Evolutionary conservation across 495 filamentous ascomycete genomes (phyloP).

Genomic region (Penicillium lividum): DNA sequence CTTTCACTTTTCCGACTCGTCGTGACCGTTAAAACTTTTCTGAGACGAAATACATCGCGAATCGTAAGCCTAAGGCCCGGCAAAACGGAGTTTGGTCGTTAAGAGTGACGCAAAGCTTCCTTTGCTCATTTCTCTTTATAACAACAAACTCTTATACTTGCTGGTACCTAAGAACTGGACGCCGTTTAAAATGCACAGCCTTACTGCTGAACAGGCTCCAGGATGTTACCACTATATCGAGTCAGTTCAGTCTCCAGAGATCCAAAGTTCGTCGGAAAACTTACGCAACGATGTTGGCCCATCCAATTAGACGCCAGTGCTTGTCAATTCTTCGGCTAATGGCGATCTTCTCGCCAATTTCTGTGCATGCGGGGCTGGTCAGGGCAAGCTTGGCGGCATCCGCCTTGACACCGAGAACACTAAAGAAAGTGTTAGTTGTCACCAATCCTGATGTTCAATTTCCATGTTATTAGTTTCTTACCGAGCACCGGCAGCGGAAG

Average conservation of each 20-base stretch:
- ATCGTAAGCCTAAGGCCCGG: constrained; percentile 22
- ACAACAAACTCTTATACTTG: background rate
- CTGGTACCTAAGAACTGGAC: constrained; percentile 18
- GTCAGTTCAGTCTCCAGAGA: constrained; percentile 22
- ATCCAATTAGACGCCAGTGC: constrained; percentile 97
- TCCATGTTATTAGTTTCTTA: background rate
- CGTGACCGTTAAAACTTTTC: constrained; percentile 37
- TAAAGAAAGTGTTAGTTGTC: background rate
- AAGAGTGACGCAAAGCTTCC: constrained; percentile 6
- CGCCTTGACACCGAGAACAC: constrained; percentile 87
- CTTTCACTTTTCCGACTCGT: constrained; percentile 36
- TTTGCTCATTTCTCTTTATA: constrained; percentile 1
- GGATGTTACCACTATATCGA: constrained; percentile 48
- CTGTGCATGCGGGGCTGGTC: constrained; percentile 88
- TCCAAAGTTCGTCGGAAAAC: constrained; percentile 26
- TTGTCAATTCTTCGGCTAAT: constrained; percentile 95
- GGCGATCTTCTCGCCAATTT: constrained; percentile 96
- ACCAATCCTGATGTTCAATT: background rate
- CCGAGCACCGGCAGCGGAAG: constrained; percentile 93
- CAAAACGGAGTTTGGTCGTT: constrained; percentile 12
- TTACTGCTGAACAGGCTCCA: constrained; percentile 55
- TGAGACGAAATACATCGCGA: constrained; percentile 20
- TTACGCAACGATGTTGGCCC: constrained; percentile 86
- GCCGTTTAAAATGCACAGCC: constrained; percentile 18
- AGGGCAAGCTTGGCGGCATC: constrained; percentile 91